Evolutionary conservation across 2,329 filamentous ascomycete genomes (phyloP).

Genomic region (Microdochium trichocladiopsis): DNA sequence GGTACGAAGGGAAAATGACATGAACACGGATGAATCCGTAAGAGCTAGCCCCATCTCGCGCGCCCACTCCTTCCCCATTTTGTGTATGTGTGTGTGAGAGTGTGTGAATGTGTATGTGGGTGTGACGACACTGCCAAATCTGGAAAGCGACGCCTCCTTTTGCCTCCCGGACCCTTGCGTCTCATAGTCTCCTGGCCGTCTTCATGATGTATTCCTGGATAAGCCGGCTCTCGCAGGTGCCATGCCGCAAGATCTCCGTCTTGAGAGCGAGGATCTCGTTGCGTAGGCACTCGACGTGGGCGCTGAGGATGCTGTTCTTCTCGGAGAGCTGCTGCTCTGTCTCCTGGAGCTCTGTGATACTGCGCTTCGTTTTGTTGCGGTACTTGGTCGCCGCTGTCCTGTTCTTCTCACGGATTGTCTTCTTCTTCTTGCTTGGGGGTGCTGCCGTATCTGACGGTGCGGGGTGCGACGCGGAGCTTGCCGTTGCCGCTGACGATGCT

Average conservation of each 20-base stretch:
- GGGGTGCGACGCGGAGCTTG: no score
- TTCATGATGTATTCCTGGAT: constrained; percentile 19
- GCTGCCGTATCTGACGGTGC: background rate
- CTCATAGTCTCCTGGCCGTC: constrained; percentile 6
- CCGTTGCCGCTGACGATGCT: no score
- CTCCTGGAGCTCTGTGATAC: constrained; percentile 9
- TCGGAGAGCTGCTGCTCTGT: constrained; percentile 12
- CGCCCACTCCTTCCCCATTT: no score
- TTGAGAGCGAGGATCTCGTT: constrained; percentile 15
- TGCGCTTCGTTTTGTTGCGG: constrained; percentile 16
- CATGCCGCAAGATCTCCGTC: constrained; percentile 15
- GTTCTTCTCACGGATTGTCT: constrained; percentile 14
- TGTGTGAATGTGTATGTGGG: no score
- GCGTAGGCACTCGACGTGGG: constrained; percentile 10
- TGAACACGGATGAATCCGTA: no score
- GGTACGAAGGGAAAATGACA: no score
- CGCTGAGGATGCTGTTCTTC: constrained; percentile 11
- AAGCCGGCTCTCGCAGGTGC: constrained; percentile 15
- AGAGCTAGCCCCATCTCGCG: no score
- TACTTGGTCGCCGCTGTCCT: constrained; percentile 17
- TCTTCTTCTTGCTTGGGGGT: constrained; percentile 2
- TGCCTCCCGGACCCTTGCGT: no score
- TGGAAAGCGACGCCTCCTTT: no score
- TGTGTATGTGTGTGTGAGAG: no score
- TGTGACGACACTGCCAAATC: no score